These are phyloP conservation scores for Trichoderma cornu-damae DNA, from an alignment of 2,329 filamentous ascomycete species.

Conservation along the genomic window DNA sequence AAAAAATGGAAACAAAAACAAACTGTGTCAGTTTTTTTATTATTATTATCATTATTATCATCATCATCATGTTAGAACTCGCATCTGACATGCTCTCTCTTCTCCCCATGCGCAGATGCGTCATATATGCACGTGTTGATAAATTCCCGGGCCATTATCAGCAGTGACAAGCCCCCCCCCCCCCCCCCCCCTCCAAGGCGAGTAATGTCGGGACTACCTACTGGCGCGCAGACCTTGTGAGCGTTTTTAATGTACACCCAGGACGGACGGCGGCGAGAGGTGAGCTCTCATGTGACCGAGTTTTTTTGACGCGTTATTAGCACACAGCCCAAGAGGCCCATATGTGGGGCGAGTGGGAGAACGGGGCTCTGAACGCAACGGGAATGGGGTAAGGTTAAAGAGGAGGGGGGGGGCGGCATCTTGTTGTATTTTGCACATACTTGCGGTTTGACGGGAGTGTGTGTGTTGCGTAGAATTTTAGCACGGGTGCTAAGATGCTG, in stretches of 20 bases:
- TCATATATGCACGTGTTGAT: slow-evolving; percentile 6
- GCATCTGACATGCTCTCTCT: not conserved
- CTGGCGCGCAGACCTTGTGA: not conserved
- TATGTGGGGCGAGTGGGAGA: not conserved
- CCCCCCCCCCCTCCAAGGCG: not conserved
- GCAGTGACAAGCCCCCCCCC: not conserved
- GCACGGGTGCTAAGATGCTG: no score
- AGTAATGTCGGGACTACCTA: not conserved
- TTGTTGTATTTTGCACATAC: no score
- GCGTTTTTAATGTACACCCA: no score
- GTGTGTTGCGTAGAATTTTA: no score
- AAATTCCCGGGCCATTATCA: not conserved
- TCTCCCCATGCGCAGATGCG: not conserved
- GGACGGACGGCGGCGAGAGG: slow-evolving; percentile 5
- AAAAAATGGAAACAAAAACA: not conserved
- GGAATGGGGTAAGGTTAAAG: no score
- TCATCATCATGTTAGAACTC: no score
- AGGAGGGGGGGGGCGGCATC: no score
- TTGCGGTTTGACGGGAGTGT: no score
- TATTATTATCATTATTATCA: no score
- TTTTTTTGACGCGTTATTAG: no score
- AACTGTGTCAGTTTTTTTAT: not conserved
- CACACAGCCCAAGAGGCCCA: not conserved
- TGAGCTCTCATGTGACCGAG: slow-evolving; percentile 9
- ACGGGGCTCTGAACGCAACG: no score